Evolutionary conservation across 202 grass and related monocot species (phyloP), one percentile per base, ranked within the genome.

Genomic region (Panicum hallii): DNA sequence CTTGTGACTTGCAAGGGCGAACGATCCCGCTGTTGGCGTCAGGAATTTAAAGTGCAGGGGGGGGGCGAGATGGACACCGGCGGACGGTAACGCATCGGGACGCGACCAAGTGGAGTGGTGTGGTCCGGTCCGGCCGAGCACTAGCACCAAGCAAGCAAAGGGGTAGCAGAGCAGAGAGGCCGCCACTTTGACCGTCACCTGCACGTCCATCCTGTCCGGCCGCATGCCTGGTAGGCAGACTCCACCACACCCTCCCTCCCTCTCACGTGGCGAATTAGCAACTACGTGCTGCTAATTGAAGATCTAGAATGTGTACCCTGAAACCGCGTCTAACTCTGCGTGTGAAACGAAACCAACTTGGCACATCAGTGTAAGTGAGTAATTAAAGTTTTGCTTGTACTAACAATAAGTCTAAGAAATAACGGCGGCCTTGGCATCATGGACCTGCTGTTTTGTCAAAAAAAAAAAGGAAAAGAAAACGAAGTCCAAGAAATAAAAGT

Each of bases 151-250:
- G 61, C 77, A 48, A 30, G 54, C 15, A n/a, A 20, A 56, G 54
- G 53, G 36, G 36, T 38, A 38, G 36, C 36, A 38, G 36, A 38
- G 36, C 36, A 3, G 36, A 38, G 36, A 38, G 36, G 36, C 36
- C 36, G 36, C 40, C 74, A 78, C 83, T 90, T 90, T 78, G 88
- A 82, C 88, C 79, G 19, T 17, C 11, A 49, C 28, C 50, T 53
- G 46, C 47, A 23, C 78, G 78, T 55, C 62, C 77, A 65, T 65
- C 44, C 60, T 79, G 7, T 56, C 61, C 56, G 28, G 20, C 32
- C 5, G 84, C 52, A 19, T 41, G 65, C 58, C 36, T 30, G 81
- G 70, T 84, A 58, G 76, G 84, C 84, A 80, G 70, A 79, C 75
- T 76, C 84, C 89, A 63, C 82, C 77, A 69, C 44, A 9, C 67